Evolutionary conservation across 768 basidiomycete species (phyloP).

Genomic region (Tulasnella sp.): DNA sequence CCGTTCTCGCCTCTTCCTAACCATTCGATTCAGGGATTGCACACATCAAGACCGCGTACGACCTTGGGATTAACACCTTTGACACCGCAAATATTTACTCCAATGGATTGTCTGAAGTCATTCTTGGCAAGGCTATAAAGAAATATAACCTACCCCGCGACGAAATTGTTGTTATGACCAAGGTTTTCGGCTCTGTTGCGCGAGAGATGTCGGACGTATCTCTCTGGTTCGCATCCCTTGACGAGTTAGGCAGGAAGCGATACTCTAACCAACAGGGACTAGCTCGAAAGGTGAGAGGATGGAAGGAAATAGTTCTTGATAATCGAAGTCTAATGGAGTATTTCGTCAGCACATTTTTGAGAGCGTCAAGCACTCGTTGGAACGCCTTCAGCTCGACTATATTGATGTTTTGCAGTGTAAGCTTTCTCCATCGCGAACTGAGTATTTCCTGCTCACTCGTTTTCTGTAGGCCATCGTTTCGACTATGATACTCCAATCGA

Average conservation of each 20-base stretch:
- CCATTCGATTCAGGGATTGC: neutral
- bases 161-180: conserved; percentile 46
- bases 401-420: conserved; percentile 44
- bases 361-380: conserved; percentile 39
- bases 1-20: neutral
- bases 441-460: neutral
- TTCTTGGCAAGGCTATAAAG: conserved; percentile 48
- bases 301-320: neutral
- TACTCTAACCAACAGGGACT: conserved; percentile 37
- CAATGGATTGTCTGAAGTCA: conserved; percentile 44
- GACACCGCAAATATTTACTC: conserved; percentile 39
- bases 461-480: conserved; percentile 45
- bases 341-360: conserved; percentile 47
- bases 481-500: conserved; percentile 52
- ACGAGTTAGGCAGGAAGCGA: conserved; percentile 27
- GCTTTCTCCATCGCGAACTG: conserved; percentile 6
- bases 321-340: conserved; percentile 28
- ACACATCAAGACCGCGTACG: conserved; percentile 34
- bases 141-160: conserved; percentile 42
- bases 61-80: conserved; percentile 60
- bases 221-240: neutral
- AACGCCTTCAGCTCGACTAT: conserved; percentile 43
- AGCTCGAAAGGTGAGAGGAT: conserved; percentile 41
- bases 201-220: neutral
- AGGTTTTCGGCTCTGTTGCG: conserved; percentile 34